Conservation (phyloP, 441 rosid species). For the Codiaeum variegatum region DNA sequence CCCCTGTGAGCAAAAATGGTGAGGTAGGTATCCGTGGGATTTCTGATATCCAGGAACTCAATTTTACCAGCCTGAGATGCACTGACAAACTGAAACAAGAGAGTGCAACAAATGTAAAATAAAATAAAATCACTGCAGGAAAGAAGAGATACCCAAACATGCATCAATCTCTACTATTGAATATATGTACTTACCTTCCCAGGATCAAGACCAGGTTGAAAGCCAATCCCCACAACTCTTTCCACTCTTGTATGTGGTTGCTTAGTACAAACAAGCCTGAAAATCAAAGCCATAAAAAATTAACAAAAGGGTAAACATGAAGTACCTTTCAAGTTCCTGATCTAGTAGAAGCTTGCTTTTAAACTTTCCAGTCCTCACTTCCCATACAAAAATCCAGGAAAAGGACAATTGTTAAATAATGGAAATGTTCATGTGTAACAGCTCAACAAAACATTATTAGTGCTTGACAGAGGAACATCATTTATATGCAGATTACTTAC, state of each 20-base stretch:
- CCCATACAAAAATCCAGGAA: background rate
- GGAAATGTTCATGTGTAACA: background rate
- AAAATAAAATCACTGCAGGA: background rate
- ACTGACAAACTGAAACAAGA: conserved; percentile 64
- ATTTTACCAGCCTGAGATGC: conserved; percentile 98
- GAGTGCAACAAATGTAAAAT: background rate
- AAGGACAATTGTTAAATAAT: background rate
- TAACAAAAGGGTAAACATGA: conserved; percentile 6
- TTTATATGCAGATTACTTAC: conserved; percentile 43
- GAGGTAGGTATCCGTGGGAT: conserved; percentile 51
- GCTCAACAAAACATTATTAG: background rate
- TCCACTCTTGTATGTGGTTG: conserved; percentile 67
- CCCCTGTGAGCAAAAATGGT: conserved; percentile 88
- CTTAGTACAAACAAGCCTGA: conserved; percentile 70
- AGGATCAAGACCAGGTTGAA: conserved; percentile 93
- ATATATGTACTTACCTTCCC: conserved; percentile 57
- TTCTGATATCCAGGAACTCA: conserved; percentile 75
- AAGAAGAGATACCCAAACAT: background rate
- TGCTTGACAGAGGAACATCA: background rate
- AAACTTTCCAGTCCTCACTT: background rate
- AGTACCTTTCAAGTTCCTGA: background rate
- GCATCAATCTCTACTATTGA: background rate
- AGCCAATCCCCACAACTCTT: conserved; percentile 86
- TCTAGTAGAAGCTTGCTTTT: background rate
- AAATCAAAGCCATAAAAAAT: background rate